Base-by-base conservation (phyloP, 2,329 filamentous ascomycete species). In the Didymella pinodella region DNA sequence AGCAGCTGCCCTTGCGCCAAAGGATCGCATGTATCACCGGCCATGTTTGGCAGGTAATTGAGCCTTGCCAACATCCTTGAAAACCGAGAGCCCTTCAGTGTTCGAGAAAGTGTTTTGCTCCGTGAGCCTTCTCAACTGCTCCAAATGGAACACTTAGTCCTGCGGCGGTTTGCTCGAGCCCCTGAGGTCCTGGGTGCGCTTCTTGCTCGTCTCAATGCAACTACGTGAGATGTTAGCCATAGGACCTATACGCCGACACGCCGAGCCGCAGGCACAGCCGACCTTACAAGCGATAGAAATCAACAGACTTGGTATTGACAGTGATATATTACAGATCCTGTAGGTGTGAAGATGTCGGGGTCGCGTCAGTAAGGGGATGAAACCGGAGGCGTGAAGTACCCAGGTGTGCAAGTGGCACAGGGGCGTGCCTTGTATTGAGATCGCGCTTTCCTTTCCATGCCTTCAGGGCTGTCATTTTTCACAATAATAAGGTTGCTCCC, bases 21-120 rank as follows among this genome's bases (percentile, higher is more conserved):
- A 48, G 46, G 31, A 16, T 25, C 12, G 31, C 46, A 36, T n/a
- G 46, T 26, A n/a, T 31, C 20, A 20, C 25, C 16, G 32, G 16
- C 47, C 22, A 8, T 40, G 16, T 18, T 29, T 49, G 47, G 47
- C 47, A 49, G 47, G 47, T 49, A 32, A 8, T 20, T 25, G 25
- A 16, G 20, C n/a, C 16, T 31, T 46, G 44, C n/a, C 36, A 12
- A 20, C 36, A 40, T n/a, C 36, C 36, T 20, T 40, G 36, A 40
- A 18, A n/a, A 20, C 36, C 2, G 11, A 20, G 18, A 31, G 14
- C n/a, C 28, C 18, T 12, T 25, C 3, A 4, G 18, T 11, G 36
- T 11, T 20, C n/a, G 36, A 40, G 36, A 47, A n/a, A 16, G 7
- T 12, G 3, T 16, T 16, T 16, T 22, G 4, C 7, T 4, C 6